Percentiles rank a stretch among this genome's conserved stretches.
Evolutionary conservation across 2,329 filamentous ascomycete genomes (phyloP).

Genomic region (Fusarium musae): DNA sequence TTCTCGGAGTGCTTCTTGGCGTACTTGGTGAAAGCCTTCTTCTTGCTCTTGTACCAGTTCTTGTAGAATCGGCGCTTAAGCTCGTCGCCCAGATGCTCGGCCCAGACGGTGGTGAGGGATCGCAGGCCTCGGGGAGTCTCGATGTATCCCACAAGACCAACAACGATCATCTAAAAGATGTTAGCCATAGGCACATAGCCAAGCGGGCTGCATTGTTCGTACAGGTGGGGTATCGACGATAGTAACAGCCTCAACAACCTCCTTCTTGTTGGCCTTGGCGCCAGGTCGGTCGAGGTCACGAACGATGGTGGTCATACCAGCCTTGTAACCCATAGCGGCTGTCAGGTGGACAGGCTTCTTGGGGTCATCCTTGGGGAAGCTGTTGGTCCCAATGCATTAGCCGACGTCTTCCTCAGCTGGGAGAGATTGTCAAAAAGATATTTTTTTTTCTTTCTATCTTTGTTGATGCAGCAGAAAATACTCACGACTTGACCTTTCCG

Average conservation of each 20-base stretch:
- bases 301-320: conserved; percentile 99
- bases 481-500: conserved; percentile 98
- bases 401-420: conserved; percentile 16
- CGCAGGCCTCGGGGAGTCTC: conserved; percentile 99
- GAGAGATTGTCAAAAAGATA: neutral
- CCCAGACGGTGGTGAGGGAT: conserved; percentile 99
- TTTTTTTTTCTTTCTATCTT: neutral
- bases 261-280: conserved; percentile 99
- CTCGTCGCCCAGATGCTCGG: conserved; percentile 98
- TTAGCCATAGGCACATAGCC: conserved; percentile 79
- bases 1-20: conserved; percentile 99
- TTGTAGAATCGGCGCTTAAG: conserved; percentile 99
- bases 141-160: conserved; percentile 99
- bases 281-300: conserved; percentile 98
- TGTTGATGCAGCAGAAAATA: conserved; percentile 42
- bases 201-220: conserved; percentile 86
- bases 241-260: conserved; percentile 89
- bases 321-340: conserved; percentile 99
- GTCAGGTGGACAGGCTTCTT: conserved; percentile 99
- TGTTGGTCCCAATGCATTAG: conserved; percentile 55
- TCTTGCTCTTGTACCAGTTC: conserved; percentile 99
- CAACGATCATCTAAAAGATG: conserved; percentile 94
- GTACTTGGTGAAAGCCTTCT: conserved; percentile 99
- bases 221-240: conserved; percentile 95
- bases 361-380: conserved; percentile 99